Base-by-base conservation (phyloP, 2,329 filamentous ascomycete species). In the Tolypocladium pustulatum region DNA sequence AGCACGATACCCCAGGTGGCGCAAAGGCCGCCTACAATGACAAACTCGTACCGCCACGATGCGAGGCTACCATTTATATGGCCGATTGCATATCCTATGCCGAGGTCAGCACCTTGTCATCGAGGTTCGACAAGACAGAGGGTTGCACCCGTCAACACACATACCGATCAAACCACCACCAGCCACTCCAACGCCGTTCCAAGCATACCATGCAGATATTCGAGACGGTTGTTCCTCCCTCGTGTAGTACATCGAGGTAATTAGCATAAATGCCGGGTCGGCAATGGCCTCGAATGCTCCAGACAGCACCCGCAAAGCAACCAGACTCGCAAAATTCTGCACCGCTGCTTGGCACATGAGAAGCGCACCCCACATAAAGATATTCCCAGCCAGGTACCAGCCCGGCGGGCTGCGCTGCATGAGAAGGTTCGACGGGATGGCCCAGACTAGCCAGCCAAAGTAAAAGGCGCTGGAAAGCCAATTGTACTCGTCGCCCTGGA, bases 11-110 rank as follows among this genome's bases (percentile, higher is more conserved):
- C 85, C 79, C 84, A 88, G 15, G 75, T 59, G 20, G 80, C 75
- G 59, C 83, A 87, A 13, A 87, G 73, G 1, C 81, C 75, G 9
- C 76, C 76, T 4, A 84, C 84, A n/a, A 89, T 79, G 20, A 89
- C 70, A 66, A 89, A 89, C 58, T 88, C 84, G 62, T 85, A 88
- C 65, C 82, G 83, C 85, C 85, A 89, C 0, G 79, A 81, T 0
- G 79, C 75, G 25, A 88, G 73, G 1, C 75, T 72, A 17, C 81
- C 82, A 43, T 76, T 73, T 62, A 84, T 83, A 61, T 84, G 76
- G 1, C 84, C 84, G 53, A 87, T 86, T 0, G 78, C 83, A 58
- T 82, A 86, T 0, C 81, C 71, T 67, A 7, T 25, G 4, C 8
- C 5, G 8, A 32, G 1, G 9, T 59, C 37, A 59, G 46, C n/a